Evolutionary conservation across 306 rosid genomes (phyloP).

Genomic region (Echinosophora koreensis): DNA sequence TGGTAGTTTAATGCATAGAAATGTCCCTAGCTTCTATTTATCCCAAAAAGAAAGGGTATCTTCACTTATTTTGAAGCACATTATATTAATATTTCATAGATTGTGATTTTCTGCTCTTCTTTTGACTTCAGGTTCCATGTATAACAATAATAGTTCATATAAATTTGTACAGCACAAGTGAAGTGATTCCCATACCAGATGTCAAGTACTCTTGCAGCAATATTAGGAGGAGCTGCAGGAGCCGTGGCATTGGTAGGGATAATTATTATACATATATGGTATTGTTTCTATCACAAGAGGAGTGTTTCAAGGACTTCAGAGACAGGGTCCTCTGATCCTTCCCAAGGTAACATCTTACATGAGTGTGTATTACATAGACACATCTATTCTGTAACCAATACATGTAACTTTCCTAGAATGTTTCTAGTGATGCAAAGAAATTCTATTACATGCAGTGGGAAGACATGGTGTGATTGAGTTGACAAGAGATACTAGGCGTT

Average conservation of each 20-base stretch:
- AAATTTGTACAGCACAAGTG: constrained; percentile 63
- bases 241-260: constrained; percentile 92
- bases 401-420: not conserved
- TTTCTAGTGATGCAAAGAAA: constrained; percentile 14
- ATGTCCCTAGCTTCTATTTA: not conserved
- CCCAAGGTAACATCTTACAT: constrained; percentile 70
- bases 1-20: not conserved
- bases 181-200: constrained; percentile 73
- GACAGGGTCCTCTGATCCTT: constrained; percentile 95
- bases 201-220: constrained; percentile 93
- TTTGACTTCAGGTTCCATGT: constrained; percentile 69
- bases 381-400: not conserved
- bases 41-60: not conserved
- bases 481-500: constrained; percentile 66
- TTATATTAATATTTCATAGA: constrained; percentile 44
- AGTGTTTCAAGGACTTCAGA: constrained; percentile 79
- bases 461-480: constrained; percentile 71
- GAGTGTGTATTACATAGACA: not conserved
- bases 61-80: constrained; percentile 37
- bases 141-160: constrained; percentile 46
- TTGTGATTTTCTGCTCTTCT: constrained; percentile 50
- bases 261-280: constrained; percentile 65
- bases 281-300: constrained; percentile 60
- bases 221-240: constrained; percentile 96
- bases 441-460: constrained; percentile 58